Percentiles rank a stretch among this genome's conserved stretches.
phyloP scores from a whole-genome alignment of 1,284 basidiomycete genomes.

The Ustilago sp. region DNA sequence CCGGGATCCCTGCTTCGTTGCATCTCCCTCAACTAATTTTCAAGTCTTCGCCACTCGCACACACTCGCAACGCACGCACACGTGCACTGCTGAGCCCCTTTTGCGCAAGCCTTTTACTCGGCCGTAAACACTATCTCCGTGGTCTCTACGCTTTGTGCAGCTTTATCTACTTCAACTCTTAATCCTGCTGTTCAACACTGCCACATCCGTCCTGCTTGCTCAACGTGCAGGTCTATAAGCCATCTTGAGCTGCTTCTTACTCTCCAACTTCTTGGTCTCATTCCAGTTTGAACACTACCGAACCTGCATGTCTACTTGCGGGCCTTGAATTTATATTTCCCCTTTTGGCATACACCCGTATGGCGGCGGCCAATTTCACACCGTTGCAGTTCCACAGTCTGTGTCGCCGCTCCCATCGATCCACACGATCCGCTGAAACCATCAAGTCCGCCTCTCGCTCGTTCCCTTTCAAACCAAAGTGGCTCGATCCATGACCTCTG shows the following conservation, averaged over 20 bases:
- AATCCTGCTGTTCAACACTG: not conserved
- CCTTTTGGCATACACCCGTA: slow-evolving; percentile 10
- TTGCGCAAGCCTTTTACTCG: too few species aligned
- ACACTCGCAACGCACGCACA: too few species aligned
- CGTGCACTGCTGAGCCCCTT: too few species aligned
- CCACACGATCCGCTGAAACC: slow-evolving; percentile 4
- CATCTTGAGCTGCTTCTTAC: not conserved
- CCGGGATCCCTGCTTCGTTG: too few species aligned
- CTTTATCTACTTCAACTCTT: too few species aligned
- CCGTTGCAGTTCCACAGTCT: not conserved
- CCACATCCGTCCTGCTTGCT: not conserved
- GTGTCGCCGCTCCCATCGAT: slow-evolving; percentile 19
- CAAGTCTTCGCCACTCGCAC: too few species aligned
- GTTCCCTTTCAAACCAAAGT: not conserved
- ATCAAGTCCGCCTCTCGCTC: slow-evolving; percentile 1
- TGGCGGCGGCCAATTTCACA: slow-evolving; percentile 9
- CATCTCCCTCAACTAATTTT: too few species aligned
- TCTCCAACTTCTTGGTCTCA: slow-evolving; percentile 1
- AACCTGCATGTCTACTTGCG: slow-evolving; percentile 9
- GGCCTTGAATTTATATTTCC: slow-evolving; percentile 22
- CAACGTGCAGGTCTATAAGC: not conserved
- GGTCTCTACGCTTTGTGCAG: too few species aligned
- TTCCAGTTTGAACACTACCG: slow-evolving; percentile 1
- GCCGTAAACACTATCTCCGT: too few species aligned
- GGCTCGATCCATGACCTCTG: slow-evolving; percentile 19